Evolutionary conservation across 2,329 filamentous ascomycete genomes (phyloP).

Genomic region (Lachnellula suecica): DNA sequence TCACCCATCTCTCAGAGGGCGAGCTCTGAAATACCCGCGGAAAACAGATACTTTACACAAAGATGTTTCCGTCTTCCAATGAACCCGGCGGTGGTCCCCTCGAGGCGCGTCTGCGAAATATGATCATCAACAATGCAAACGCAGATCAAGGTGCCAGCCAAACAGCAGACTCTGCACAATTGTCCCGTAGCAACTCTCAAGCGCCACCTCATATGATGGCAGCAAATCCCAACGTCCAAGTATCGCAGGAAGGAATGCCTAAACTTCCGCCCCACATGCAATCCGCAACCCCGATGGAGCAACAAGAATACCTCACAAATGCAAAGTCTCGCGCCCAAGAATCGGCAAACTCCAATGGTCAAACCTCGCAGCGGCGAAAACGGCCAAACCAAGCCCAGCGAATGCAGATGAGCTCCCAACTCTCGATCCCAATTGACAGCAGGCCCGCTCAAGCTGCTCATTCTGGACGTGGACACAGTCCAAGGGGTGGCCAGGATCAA

Average conservation of each 20-base stretch:
- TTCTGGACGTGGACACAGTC: constrained; percentile 25
- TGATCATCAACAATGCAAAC: constrained; percentile 56
- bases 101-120: constrained; percentile 57
- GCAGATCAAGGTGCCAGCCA: neutral
- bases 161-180: neutral
- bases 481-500: constrained; percentile 12
- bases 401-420: constrained; percentile 59
- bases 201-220: constrained; percentile 15
- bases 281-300: constrained; percentile 15
- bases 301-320: constrained; percentile 21
- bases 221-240: neutral
- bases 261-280: constrained; percentile 24
- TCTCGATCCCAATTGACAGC: constrained; percentile 54
- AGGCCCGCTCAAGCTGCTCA: constrained; percentile 36
- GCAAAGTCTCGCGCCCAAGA: constrained; percentile 20
- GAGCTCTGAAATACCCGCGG: neutral
- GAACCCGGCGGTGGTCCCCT: constrained; percentile 32
- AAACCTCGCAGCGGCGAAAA: constrained; percentile 36
- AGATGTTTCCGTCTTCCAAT: constrained; percentile 23
- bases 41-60: neutral
- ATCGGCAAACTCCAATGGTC: neutral
- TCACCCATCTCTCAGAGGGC: neutral
- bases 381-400: constrained; percentile 63
- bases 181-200: neutral
- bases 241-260: constrained; percentile 8